Percentiles rank a stretch among this genome's conserved stretches.
These are phyloP conservation scores for Coprinopsis marcescibilis DNA, from an alignment of 768 basidiomycete genomes.

Conservation along the genomic window DNA sequence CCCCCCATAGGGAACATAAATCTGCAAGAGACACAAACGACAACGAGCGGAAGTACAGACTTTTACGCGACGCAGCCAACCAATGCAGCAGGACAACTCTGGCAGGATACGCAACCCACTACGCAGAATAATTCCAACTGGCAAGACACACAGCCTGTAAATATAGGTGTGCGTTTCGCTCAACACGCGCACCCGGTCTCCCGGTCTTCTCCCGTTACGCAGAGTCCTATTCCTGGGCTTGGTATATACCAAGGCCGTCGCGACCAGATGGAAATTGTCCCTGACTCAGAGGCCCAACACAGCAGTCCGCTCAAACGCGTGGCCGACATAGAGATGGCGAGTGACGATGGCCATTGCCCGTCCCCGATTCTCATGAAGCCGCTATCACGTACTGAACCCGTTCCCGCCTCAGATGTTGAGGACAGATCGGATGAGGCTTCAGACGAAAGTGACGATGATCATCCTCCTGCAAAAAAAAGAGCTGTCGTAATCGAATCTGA, in stretches of 20 bases:
- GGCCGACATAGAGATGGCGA: not conserved
- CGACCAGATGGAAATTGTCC: slow-evolving; percentile 45
- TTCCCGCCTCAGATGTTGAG: not conserved
- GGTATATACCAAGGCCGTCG: not conserved
- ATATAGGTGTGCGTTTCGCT: no score
- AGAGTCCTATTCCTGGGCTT: no score
- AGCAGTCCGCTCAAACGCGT: slow-evolving; percentile 14
- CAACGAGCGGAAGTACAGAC: no score
- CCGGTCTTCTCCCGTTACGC: no score
- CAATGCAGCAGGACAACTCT: not conserved
- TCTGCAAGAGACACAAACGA: no score
- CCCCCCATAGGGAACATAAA: no score
- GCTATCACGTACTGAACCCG: not conserved
- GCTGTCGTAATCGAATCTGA: not conserved
- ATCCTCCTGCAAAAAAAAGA: not conserved
- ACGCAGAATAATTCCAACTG: not conserved
- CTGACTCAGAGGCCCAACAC: slow-evolving; percentile 56
- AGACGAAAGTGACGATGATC: no score
- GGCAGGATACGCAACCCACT: not conserved
- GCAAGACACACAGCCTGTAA: slow-evolving; percentile 21
- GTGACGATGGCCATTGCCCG: not conserved
- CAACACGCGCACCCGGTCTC: no score
- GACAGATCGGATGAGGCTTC: not conserved
- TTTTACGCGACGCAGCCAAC: no score
- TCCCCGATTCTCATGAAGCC: not conserved